Evolutionary conservation across 202 grass and related monocot species (phyloP).

Genomic region (Musa balbisiana): DNA sequence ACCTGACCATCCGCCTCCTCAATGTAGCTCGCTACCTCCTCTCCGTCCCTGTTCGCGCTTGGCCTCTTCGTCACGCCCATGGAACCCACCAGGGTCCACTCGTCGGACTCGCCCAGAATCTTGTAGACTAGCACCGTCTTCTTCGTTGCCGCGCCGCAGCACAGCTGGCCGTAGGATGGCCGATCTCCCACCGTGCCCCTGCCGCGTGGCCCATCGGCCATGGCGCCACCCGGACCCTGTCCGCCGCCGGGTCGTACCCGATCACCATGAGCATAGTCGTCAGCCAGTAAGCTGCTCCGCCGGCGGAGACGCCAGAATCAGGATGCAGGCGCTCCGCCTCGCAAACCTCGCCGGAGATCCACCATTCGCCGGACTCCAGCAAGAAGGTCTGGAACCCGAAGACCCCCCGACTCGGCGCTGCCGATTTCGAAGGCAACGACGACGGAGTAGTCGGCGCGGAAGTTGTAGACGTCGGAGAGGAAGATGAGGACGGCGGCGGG

Average conservation of each 20-base stretch:
- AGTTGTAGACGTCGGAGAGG: too few relatives aligned
- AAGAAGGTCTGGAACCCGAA: conserved; percentile 51
- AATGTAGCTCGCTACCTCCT: not conserved
- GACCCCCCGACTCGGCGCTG: not conserved
- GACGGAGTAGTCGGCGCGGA: not conserved
- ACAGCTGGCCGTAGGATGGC: conserved; percentile 17
- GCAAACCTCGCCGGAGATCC: conserved; percentile 12
- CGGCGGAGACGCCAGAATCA: conserved; percentile 28
- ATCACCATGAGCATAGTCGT: conserved; percentile 43
- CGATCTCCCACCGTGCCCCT: conserved; percentile 34
- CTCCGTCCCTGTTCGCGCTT: too few relatives aligned
- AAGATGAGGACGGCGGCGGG: too few relatives aligned
- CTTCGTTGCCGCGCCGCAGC: conserved; percentile 20
- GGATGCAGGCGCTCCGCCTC: conserved; percentile 32
- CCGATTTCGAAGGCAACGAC: conserved; percentile 37
- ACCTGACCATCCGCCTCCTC: not conserved
- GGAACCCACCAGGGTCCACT: conserved; percentile 25
- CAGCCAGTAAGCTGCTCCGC: conserved; percentile 38
- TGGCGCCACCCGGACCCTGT: not conserved
- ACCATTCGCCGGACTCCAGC: conserved; percentile 19
- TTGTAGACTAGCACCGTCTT: conserved; percentile 5
- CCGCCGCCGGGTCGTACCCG: conserved; percentile 23
- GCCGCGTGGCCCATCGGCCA: conserved; percentile 5
- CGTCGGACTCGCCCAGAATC: conserved; percentile 1
- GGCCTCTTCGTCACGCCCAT: not conserved